Base-by-base conservation (phyloP, 805 yeast species). In the Wickerhamomyces queroliae region DNA sequence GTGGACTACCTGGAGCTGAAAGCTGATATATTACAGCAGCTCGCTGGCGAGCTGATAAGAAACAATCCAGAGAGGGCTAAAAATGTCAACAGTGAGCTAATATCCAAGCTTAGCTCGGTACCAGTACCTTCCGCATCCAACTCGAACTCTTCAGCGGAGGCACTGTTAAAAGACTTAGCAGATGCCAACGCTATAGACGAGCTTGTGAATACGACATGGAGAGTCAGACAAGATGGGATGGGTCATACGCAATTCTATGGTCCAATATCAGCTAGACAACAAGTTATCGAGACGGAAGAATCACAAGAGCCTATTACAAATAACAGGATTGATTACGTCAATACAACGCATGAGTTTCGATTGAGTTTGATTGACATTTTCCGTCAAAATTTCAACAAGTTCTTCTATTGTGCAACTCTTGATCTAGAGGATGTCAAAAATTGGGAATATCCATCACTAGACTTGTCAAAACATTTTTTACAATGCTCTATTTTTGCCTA, bases 171-270 rank as follows among this genome's bases (percentile, higher is more conserved):
- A 9, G 42, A 44, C 10, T 37, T 51, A 15, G 54, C 61, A 2
- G 45, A 58, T 42, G 50, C 55, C 2, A 44, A 45, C 21, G 66
- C 65, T 2, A 36, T 62, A 13, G 63, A 62, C 33, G 65, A 62
- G 35, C 44, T 62, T 3, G 49, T 49, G 10, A 56, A 60, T 0
- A 61, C 64, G 4, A 58, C 61, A 6, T 62, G 65, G 65, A 48
- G 55, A 29, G 65, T 61, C 4, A 40, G 60, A 12, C 47, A 46
- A 18, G 58, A 55, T 36, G 42, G 43, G 3, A 34, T 43, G 7
- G 59, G 61, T 1, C 39, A 46, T 15, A 59, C 63, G 3, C 63
- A 55, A 17, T 62, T 61, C 39, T 62, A 62, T 39, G 66, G 66
- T 0, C 66, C 65, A 4, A 50, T 61, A 2, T 59, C 64, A 2